Evolutionary conservation across 805 yeast species (phyloP), one percentile per base, ranked within the genome.

Genomic region (Ogataea thermomethanolica): DNA sequence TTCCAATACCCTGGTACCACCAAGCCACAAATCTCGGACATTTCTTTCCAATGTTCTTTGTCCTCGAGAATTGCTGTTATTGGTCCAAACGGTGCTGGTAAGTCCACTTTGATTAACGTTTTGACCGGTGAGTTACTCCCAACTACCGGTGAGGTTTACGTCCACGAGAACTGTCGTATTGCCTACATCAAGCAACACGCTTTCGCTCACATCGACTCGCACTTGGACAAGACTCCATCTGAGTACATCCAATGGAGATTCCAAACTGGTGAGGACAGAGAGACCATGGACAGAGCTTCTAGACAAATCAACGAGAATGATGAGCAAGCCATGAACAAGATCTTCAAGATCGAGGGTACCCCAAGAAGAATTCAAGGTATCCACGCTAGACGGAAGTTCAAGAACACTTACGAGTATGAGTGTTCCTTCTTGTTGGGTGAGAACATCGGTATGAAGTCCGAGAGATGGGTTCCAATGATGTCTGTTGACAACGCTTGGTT

Each of bases 231-330:
- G 82, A 93, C 99, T 66, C 99, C 99, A 68, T 89, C 97, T 65
- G 99, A 93, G 80, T 93, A 93, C 79, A 93, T 93, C 63, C 99
- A 93, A 79, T 93, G 99, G 99, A 93, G 99, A 84, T 93, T 91
- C 97, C 99, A 93, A 80, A 93, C 99, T 69, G 99, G 99, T 90
- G 99, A 93, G 80, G 99, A 93, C 76, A 89, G 99, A 79, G 99
- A 93, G 81, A 93, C 99, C 75, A 93, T 93, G 99, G 99, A 93
- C 81, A 87, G 98, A 79, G 99, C 98, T 70, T 88, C 95, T 73
- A 88, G 99, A 81, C 91, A 84, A 71, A 89, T 93, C 71, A 89
- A 85, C 68, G 99, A 93, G 78, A 74, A 78, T 61, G 99, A 93
- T 76, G 97, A 90, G 79, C 79, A 83, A 73, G 87, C 95, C 68